Conservation (phyloP, 139 green algal genomes). For the Pedinophyceae sp. region DNA sequence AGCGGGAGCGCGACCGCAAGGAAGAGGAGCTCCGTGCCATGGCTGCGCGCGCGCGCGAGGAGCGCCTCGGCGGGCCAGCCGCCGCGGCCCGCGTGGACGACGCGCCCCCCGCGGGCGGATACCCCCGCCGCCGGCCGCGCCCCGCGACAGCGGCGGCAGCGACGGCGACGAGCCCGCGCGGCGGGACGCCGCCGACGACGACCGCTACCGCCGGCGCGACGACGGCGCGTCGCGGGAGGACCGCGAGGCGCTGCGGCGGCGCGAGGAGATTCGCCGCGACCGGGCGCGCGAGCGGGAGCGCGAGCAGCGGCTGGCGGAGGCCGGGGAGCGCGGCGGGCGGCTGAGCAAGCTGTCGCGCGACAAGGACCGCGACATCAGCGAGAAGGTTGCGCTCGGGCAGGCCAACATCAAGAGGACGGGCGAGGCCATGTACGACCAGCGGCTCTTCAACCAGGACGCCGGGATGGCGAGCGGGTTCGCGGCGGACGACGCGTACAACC, state of each 20-base stretch:
- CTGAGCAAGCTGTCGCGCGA: conserved; percentile 84
- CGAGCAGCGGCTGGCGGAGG: conserved; percentile 65
- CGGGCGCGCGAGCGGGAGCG: conserved; percentile 71
- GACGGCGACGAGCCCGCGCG: no score
- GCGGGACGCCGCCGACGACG: conserved; percentile 7
- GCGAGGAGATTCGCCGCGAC: conserved; percentile 70
- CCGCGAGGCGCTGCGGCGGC: conserved; percentile 46
- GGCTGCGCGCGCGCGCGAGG: conserved; percentile 74
- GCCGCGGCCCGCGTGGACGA: not conserved
- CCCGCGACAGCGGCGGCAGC: no score
- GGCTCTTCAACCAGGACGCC: conserved; percentile 93
- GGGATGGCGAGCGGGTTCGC: conserved; percentile 67
- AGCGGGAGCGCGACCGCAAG: conserved; percentile 74
- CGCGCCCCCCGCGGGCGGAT: not conserved
- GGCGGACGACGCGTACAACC: conserved; percentile 76
- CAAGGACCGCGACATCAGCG: conserved; percentile 78
- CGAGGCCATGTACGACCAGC: conserved; percentile 90
- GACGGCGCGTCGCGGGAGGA: conserved; percentile 36
- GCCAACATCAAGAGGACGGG: conserved; percentile 35
- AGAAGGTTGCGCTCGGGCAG: conserved; percentile 72
- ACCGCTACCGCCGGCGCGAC: not conserved
- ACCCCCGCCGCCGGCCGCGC: no score
- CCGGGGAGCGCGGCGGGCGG: conserved; percentile 54
- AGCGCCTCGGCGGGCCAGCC: conserved; percentile 33
- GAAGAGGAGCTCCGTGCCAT: conserved; percentile 85